Evolutionary conservation across 2,329 filamentous ascomycete genomes (phyloP).

Genomic region (Ilyonectria robusta): DNA sequence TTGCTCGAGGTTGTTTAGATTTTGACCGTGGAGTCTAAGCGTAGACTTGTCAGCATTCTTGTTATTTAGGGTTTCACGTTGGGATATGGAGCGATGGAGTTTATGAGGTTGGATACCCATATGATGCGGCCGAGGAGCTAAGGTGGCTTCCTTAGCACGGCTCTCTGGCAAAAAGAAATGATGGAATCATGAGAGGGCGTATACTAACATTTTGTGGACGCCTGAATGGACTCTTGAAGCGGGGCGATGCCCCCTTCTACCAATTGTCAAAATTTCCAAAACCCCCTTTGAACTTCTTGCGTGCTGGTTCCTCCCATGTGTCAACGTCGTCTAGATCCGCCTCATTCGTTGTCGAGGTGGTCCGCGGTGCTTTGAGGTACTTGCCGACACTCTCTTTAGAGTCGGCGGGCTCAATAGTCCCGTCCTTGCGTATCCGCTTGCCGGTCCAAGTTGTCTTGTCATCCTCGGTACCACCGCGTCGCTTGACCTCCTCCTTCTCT

Average conservation of each 20-base stretch:
- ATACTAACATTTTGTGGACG: constrained; percentile 31
- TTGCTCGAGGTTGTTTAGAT: constrained; percentile 49
- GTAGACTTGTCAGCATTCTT: constrained; percentile 4
- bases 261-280: constrained; percentile 97
- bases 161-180: constrained; percentile 28
- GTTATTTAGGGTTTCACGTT: constrained; percentile 17
- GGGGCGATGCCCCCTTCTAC: constrained; percentile 62
- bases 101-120: constrained; percentile 27
- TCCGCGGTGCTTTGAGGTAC: constrained; percentile 75
- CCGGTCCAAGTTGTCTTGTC: constrained; percentile 96
- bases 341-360: constrained; percentile 64
- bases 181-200: constrained; percentile 30
- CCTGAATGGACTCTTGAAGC: constrained; percentile 5
- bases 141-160: constrained; percentile 34
- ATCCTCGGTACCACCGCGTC: constrained; percentile 83
- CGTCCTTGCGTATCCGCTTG: constrained; percentile 83
- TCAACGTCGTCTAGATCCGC: constrained; percentile 75
- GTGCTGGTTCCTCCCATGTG: constrained; percentile 77
- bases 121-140: constrained; percentile 16
- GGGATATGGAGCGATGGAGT: constrained; percentile 26
- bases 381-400: constrained; percentile 75
- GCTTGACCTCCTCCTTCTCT: constrained; percentile 72
- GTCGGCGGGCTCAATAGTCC: constrained; percentile 64
- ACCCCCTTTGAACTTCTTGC: constrained; percentile 85
- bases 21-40: neutral